Percentiles rank a stretch among this genome's conserved stretches.
These are phyloP conservation scores for Dictyostelium intermedium DNA, from an alignment of 78 protist species.

Conservation along the genomic window DNA sequence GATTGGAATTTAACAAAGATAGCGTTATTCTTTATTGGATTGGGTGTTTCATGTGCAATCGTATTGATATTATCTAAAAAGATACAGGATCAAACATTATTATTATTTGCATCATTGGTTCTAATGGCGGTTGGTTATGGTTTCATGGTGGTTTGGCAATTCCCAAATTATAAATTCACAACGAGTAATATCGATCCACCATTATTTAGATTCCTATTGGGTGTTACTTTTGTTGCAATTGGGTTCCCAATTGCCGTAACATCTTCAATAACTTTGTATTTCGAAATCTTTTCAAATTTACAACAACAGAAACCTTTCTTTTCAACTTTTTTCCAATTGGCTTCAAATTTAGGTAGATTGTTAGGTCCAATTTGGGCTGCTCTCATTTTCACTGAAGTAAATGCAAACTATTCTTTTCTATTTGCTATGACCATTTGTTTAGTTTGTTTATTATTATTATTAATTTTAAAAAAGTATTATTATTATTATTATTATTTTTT, in stretches of 20 bases:
- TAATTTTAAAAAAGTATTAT: conserved; percentile 16
- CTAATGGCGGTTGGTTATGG: conserved; percentile 7
- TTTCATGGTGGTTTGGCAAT: conserved; percentile 43
- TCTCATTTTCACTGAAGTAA: neutral
- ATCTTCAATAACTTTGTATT: conserved; percentile 7
- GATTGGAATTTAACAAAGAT: conserved; percentile 61
- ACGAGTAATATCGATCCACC: neutral
- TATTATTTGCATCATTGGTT: neutral
- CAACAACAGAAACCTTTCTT: neutral
- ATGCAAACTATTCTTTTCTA: neutral
- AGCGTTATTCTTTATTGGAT: conserved; percentile 32
- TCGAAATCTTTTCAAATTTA: conserved; percentile 3
- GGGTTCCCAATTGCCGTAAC: conserved; percentile 45
- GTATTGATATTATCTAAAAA: neutral
- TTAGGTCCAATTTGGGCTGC: conserved; percentile 37
- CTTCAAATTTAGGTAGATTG: conserved; percentile 43
- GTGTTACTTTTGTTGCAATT: conserved; percentile 31
- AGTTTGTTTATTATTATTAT: neutral
- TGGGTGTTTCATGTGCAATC: conserved; percentile 28
- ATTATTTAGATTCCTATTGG: conserved; percentile 24
- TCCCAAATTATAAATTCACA: neutral
- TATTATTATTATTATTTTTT: neutral
- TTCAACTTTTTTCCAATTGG: conserved; percentile 17
- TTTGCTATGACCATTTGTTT: conserved; percentile 24
- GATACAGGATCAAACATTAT: neutral